Conservation (phyloP, 2,329 filamentous ascomycete species). For the Beauveria asiatica region DNA sequence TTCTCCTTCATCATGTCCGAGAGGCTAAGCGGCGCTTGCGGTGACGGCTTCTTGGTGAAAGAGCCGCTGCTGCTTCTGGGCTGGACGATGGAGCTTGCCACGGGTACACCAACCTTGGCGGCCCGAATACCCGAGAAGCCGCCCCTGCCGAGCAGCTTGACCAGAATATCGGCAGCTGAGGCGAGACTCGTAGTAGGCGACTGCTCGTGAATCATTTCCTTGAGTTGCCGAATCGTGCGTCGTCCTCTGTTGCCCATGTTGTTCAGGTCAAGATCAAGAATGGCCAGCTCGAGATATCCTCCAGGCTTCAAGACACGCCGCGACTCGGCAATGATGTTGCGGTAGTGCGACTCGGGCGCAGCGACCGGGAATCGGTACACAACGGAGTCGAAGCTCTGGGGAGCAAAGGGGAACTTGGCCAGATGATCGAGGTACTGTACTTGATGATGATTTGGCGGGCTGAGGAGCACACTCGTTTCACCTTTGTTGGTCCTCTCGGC, state of each 20-base stretch:
- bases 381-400: slow-evolving; percentile 66
- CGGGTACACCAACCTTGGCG: slow-evolving; percentile 70
- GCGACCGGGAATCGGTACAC: slow-evolving; percentile 70
- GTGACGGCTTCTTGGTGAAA: slow-evolving; percentile 16
- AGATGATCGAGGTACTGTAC: slow-evolving; percentile 56
- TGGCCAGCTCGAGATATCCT: slow-evolving; percentile 69
- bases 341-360: slow-evolving; percentile 58
- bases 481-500: slow-evolving; percentile 34
- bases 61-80: slow-evolving; percentile 15
- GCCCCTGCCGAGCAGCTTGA: slow-evolving; percentile 57
- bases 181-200: slow-evolving; percentile 53
- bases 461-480: slow-evolving; percentile 41
- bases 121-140: slow-evolving; percentile 67
- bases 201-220: slow-evolving; percentile 57
- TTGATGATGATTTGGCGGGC: slow-evolving; percentile 65
- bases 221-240: slow-evolving; percentile 59
- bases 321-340: slow-evolving; percentile 64
- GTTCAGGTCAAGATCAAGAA: slow-evolving; percentile 71
- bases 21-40: slow-evolving; percentile 45
- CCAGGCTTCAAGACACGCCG: slow-evolving; percentile 70
- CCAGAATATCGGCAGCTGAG: slow-evolving; percentile 51
- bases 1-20: slow-evolving; percentile 67
- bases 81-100: slow-evolving; percentile 43
- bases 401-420: slow-evolving; percentile 64
- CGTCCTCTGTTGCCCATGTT: slow-evolving; percentile 71